Evolutionary conservation across 2,329 filamentous ascomycete species (phyloP).

Genomic region (Verticillium klebahnii): DNA sequence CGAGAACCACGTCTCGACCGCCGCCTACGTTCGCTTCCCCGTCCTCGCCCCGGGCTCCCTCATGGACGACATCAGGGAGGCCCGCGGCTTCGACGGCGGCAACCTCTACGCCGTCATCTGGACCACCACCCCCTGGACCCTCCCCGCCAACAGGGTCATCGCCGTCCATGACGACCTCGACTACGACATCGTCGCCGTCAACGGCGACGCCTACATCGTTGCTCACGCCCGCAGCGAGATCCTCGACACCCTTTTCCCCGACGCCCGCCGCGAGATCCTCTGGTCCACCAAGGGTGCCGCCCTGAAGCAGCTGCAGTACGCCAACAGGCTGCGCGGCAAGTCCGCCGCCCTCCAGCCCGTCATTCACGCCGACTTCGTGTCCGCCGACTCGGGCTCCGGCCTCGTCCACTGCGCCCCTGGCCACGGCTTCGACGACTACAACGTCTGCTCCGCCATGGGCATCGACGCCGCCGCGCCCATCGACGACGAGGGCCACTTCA

Average conservation of each 20-base stretch:
- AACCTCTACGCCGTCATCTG: constrained; percentile 81
- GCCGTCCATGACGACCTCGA: constrained; percentile 71
- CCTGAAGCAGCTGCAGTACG: constrained; percentile 63
- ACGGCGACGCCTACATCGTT: constrained; percentile 60
- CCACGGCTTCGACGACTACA: constrained; percentile 95
- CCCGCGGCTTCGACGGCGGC: constrained; percentile 27
- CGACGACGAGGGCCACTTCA: constrained; percentile 77
- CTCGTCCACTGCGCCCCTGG: constrained; percentile 94
- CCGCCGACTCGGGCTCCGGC: constrained; percentile 83
- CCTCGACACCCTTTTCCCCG: constrained; percentile 43
- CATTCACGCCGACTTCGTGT: constrained; percentile 84
- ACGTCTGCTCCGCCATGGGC: constrained; percentile 65
- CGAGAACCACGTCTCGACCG: constrained; percentile 65
- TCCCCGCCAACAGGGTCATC: constrained; percentile 89
- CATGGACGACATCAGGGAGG: constrained; percentile 20
- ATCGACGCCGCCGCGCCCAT: constrained; percentile 79
- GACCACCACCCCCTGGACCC: constrained; percentile 97
- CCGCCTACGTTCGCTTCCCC: constrained; percentile 78
- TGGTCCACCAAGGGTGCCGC: constrained; percentile 59
- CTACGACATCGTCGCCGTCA: constrained; percentile 64
- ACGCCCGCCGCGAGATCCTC: constrained; percentile 39
- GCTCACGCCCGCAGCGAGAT: constrained; percentile 67
- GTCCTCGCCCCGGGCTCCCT: constrained; percentile 46
- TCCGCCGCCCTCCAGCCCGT: constrained; percentile 59
- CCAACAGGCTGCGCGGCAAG: constrained; percentile 62